phyloP scores from a whole-genome alignment of 495 filamentous ascomycete species.

The Rostrohypoxylon terebratum region DNA sequence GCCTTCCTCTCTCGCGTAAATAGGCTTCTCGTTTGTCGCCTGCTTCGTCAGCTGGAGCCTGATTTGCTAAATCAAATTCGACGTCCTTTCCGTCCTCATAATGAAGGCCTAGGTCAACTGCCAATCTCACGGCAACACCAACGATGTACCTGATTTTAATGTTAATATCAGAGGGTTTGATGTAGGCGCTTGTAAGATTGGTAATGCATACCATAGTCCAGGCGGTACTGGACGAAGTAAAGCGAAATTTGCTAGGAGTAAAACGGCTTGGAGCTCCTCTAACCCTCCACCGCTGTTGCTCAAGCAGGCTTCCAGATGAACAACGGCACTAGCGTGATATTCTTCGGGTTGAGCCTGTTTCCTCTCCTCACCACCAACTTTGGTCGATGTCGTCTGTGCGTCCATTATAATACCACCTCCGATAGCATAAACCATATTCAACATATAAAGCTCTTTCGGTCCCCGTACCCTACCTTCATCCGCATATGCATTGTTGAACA shows the following conservation, averaged over 20 bases:
- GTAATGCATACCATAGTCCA: conserved; percentile 74
- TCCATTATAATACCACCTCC: conserved; percentile 92
- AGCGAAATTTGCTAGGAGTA: conserved; percentile 91
- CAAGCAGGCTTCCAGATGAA: conserved; percentile 89
- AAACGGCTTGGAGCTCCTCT: conserved; percentile 91
- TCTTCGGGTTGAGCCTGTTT: conserved; percentile 90
- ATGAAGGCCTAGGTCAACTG: conserved; percentile 91
- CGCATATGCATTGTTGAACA: conserved; percentile 83
- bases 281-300: conserved; percentile 81
- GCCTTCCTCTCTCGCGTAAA: conserved; percentile 71
- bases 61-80: conserved; percentile 54
- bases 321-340: conserved; percentile 93
- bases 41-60: conserved; percentile 35
- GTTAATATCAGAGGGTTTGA: conserved; percentile 20
- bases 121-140: conserved; percentile 88
- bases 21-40: conserved; percentile 50
- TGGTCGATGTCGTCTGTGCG: conserved; percentile 51
- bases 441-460: conserved; percentile 85
- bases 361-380: conserved; percentile 52
- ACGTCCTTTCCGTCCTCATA: conserved; percentile 88
- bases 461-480: conserved; percentile 75
- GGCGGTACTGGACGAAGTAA: conserved; percentile 90
- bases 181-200: neutral
- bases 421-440: conserved; percentile 99
- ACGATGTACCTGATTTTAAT: conserved; percentile 77